Evolutionary conservation across 345 rosid species (phyloP).

Genomic region (Combretum micranthum): DNA sequence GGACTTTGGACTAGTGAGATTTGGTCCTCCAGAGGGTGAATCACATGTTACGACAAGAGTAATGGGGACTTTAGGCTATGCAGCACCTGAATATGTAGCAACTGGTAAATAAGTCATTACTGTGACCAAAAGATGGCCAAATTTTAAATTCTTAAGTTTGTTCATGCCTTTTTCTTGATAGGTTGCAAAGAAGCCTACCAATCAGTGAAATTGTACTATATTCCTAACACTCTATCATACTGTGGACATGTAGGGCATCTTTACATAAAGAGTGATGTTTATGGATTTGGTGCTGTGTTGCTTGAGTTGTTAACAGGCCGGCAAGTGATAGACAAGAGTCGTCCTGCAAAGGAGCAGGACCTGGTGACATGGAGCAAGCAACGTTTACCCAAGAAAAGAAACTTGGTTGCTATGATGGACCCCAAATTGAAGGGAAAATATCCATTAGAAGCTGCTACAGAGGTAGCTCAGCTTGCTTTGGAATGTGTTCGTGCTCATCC

Average conservation of each 20-base stretch:
- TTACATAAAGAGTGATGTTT: background rate
- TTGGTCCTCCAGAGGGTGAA: no score
- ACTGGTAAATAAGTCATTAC: no score
- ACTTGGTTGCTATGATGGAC: conserved; percentile 3
- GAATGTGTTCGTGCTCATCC: background rate
- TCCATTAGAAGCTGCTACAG: background rate
- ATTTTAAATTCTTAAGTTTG: no score
- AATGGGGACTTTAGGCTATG: no score
- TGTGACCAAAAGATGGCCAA: no score
- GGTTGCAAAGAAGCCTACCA: no score
- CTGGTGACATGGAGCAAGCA: conserved; percentile 1
- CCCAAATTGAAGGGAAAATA: background rate
- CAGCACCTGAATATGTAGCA: no score
- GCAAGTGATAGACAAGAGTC: background rate
- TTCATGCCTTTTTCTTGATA: no score
- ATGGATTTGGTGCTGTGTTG: conserved; percentile 1
- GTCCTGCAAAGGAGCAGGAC: background rate
- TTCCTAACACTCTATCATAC: no score
- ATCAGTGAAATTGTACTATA: no score
- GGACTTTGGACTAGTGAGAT: no score
- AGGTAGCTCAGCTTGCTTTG: background rate
- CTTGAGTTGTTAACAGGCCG: conserved; percentile 6
- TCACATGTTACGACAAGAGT: no score
- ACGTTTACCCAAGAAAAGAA: background rate
- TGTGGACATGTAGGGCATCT: conserved; percentile 2